Evolutionary conservation across 1,284 basidiomycete species (phyloP).

Genomic region (Phellopilus nigrolimitatus): DNA sequence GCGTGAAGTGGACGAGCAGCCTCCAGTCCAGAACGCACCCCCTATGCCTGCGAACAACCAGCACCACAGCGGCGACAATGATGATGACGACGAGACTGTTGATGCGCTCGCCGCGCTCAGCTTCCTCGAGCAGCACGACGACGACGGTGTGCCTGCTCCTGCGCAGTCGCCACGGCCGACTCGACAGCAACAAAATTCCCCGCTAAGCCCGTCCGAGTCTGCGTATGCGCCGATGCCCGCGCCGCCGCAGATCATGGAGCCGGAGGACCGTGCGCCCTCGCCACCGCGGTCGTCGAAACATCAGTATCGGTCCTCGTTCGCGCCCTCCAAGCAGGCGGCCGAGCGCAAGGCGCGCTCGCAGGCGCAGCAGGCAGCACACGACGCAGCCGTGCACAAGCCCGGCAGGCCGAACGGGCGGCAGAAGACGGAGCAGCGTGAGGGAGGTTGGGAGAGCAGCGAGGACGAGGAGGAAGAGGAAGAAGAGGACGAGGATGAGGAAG

Average conservation of each 20-base stretch:
- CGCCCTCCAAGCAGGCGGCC: constrained; percentile 73
- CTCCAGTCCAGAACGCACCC: background rate
- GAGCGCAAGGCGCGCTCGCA: constrained; percentile 80
- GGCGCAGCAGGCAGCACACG: constrained; percentile 73
- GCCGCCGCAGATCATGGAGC: constrained; percentile 16
- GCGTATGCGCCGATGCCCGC: constrained; percentile 1
- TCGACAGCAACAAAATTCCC: constrained; percentile 24
- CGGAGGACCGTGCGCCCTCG: constrained; percentile 18
- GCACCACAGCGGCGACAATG: constrained; percentile 16
- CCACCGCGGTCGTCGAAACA: constrained; percentile 11
- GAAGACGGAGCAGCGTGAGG: constrained; percentile 39
- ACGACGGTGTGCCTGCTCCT: constrained; percentile 23
- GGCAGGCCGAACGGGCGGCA: constrained; percentile 62
- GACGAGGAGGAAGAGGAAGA: constrained; percentile 73
- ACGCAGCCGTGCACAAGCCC: constrained; percentile 68
- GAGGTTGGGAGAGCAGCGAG: constrained; percentile 65
- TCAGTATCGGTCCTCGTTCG: constrained; percentile 75
- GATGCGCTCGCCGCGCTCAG: constrained; percentile 75
- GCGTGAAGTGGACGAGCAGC: constrained; percentile 13
- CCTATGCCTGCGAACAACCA: constrained; percentile 15
- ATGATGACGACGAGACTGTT: constrained; percentile 40
- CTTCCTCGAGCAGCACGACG: constrained; percentile 60
- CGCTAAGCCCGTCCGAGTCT: background rate
- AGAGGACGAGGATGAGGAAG: constrained; percentile 70
- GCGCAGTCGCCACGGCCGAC: constrained; percentile 17